These are phyloP conservation scores for Medicago arabica DNA, from an alignment of 306 rosid genomes.

Conservation along the genomic window DNA sequence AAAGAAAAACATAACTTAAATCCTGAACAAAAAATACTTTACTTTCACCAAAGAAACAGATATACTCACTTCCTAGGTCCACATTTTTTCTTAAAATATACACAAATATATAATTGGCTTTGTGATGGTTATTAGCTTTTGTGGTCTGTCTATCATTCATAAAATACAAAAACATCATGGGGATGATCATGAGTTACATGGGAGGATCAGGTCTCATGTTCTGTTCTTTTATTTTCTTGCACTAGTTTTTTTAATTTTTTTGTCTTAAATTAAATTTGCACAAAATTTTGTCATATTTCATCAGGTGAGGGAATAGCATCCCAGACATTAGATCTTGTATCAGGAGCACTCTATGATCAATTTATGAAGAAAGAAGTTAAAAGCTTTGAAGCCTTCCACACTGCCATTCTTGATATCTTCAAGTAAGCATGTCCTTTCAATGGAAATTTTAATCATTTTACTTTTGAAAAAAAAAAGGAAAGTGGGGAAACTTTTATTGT, in stretches of 20 bases:
- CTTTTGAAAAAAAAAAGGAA: not conserved
- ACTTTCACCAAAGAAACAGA: constrained; percentile 47
- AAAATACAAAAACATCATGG: constrained; percentile 52
- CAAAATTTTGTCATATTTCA: constrained; percentile 29
- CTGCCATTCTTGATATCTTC: constrained; percentile 67
- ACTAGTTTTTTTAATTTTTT: not conserved
- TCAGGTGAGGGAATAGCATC: constrained; percentile 43
- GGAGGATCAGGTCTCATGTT: constrained; percentile 51
- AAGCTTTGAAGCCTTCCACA: constrained; percentile 43
- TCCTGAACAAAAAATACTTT: constrained; percentile 50
- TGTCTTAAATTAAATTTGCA: not conserved
- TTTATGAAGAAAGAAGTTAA: constrained; percentile 40
- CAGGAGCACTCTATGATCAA: constrained; percentile 47
- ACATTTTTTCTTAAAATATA: not conserved
- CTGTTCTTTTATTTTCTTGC: constrained; percentile 25
- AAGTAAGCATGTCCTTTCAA: constrained; percentile 47
- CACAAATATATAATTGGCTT: constrained; percentile 10
- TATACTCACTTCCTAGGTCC: constrained; percentile 35
- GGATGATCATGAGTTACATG: constrained; percentile 55
- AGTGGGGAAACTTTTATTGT: not conserved
- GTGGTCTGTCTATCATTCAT: constrained; percentile 26
- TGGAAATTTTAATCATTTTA: not conserved
- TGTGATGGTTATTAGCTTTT: constrained; percentile 23
- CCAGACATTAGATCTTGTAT: constrained; percentile 25
- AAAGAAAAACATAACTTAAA: constrained; percentile 14